Evolutionary conservation across 75 land plant species (phyloP), one percentile per base, ranked within the genome.

Genomic region (Pseudotsuga menziesii): DNA sequence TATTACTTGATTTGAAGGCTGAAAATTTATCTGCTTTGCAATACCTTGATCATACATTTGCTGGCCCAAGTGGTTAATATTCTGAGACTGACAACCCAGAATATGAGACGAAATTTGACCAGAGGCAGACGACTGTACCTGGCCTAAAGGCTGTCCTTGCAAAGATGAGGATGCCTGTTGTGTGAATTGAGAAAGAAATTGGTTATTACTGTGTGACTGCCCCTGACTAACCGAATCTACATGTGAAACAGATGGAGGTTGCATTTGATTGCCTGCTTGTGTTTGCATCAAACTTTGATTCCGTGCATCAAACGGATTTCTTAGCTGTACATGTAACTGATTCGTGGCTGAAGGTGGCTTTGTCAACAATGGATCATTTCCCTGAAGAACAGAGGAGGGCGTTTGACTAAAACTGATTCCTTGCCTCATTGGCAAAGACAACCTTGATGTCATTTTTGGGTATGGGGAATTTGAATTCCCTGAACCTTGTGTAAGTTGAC

Each of bases 401-500:
- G 78, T 22, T 20, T 67, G 75, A 48, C 48, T 66, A 44, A 69
- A 69, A 69, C 71, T 61, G 58, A 75, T 54, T n/a, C 58, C 63
- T 58, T 56, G 63, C 25, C 63, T 67, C 12, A 29, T 14, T 75
- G 73, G 35, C 58, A 56, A 75, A 75, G 63, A 22, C 70, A 75
- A 19, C 27, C 79, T 62, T 35, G 72, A 22, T 8, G 72, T 16
- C 62, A 39, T 48, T 32, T 70, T 72, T 80, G 81, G 39, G 75
- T 39, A 80, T 36, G 80, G 63, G 76, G 78, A 56, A 80, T 41
- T 77, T 13, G 63, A 27, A 76, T 59, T 80, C 20, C 52, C 77
- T 36, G 59, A 59, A 17, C 80, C 85, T 82, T 84, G 86, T 13
- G 77, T 83, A 25, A 84, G 72, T 35, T 78, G 83, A 52, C 78